Percentiles rank a stretch among this genome's conserved stretches.
phyloP scores from a whole-genome alignment of 257 asterid genomes.

The Pogostemon cablin region DNA sequence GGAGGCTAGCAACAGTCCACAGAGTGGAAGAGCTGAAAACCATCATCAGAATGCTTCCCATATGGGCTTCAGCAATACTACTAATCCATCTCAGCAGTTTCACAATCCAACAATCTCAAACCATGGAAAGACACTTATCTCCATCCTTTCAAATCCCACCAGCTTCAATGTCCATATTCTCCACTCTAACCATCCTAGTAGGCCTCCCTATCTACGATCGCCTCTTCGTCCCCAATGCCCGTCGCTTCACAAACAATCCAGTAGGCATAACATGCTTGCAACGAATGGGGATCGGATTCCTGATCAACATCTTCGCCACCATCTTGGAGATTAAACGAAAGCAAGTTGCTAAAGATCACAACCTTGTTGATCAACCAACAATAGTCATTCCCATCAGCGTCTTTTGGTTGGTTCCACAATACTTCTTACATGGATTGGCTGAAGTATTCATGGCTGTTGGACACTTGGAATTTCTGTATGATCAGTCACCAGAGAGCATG shows the following conservation, averaged over 20 bases:
- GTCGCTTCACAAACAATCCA: constrained; percentile 51
- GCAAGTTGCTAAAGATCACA: constrained; percentile 47
- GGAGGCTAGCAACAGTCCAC: constrained; percentile 81
- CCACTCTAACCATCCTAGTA: constrained; percentile 53
- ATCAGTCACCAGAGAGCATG: constrained; percentile 90
- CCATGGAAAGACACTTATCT: constrained; percentile 66
- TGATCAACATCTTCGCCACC: constrained; percentile 55
- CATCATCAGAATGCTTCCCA: constrained; percentile 64
- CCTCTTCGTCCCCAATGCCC: constrained; percentile 62
- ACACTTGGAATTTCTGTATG: constrained; percentile 72
- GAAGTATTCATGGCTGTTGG: constrained; percentile 74
- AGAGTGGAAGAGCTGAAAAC: constrained; percentile 82
- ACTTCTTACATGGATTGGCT: constrained; percentile 63
- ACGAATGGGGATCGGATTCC: constrained; percentile 76
- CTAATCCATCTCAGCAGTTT: constrained; percentile 58
- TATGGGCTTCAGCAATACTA: constrained; percentile 77
- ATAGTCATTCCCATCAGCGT: constrained; percentile 65
- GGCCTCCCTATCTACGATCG: constrained; percentile 66
- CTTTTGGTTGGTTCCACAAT: constrained; percentile 80
- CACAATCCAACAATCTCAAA: constrained; percentile 72
- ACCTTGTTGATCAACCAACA: constrained; percentile 54
- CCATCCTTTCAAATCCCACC: constrained; percentile 70
- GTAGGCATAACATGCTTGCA: constrained; percentile 71
- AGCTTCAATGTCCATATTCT: constrained; percentile 69
- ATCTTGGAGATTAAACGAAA: constrained; percentile 66